Percentiles rank a stretch among this genome's conserved stretches.
These are phyloP conservation scores for Plasmodium reichenowi DNA, from an alignment of 169 alveolate species.

Conservation along the genomic window DNA sequence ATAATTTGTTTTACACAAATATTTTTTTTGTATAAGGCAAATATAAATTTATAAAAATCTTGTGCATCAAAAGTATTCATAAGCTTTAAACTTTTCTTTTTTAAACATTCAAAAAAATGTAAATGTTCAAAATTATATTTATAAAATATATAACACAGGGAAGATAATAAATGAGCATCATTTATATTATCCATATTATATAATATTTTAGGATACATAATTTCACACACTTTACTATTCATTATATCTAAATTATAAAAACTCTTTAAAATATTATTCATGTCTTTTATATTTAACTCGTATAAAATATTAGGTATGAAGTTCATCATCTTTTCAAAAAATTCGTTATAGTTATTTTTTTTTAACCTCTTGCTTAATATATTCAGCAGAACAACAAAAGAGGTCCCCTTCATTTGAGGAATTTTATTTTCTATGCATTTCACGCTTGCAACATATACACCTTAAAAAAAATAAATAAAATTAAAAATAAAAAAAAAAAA, in stretches of 20 bases:
- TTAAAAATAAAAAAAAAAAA: conserved; percentile 12
- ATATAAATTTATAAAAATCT: conserved; percentile 37
- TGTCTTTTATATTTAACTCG: conserved; percentile 54
- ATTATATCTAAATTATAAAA: conserved; percentile 60
- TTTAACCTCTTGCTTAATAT: conserved; percentile 57
- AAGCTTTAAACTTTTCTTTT: conserved; percentile 23
- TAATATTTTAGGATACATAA: conserved; percentile 46
- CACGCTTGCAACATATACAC: conserved; percentile 40
- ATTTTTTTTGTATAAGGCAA: conserved; percentile 46
- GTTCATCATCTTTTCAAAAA: conserved; percentile 56
- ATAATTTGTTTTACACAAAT: conserved; percentile 62
- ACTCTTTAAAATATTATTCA: conserved; percentile 40
- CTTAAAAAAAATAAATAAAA: conserved; percentile 6
- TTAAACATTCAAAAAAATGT: conserved; percentile 56
- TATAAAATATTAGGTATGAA: conserved; percentile 56
- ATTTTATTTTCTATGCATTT: conserved; percentile 32
- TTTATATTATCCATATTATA: conserved; percentile 40
- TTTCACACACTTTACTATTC: conserved; percentile 45
- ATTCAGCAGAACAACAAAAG: conserved; percentile 47
- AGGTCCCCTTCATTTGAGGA: conserved; percentile 50
- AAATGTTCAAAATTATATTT: conserved; percentile 43
- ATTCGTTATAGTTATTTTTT: conserved; percentile 60
- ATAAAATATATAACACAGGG: conserved; percentile 57
- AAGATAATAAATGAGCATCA: conserved; percentile 29
- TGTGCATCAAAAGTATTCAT: conserved; percentile 30